Evolutionary conservation across 352 stramenopile genomes (phyloP).

Genomic region (Hyaloperonospora brassicae): DNA sequence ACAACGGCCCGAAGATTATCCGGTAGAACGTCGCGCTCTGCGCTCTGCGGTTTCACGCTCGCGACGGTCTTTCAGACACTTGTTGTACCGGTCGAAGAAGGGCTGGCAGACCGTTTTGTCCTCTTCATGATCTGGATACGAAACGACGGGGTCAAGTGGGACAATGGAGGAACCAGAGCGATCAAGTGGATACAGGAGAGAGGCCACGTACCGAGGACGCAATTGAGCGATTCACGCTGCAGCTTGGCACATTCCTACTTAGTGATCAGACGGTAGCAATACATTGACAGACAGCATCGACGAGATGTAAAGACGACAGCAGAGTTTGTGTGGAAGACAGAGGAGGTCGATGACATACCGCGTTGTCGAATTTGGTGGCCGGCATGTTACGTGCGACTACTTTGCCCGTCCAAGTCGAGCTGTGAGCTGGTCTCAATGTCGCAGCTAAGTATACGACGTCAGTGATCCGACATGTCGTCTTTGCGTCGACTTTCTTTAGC

Average conservation of each 20-base stretch:
- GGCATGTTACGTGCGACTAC: constrained; percentile 3
- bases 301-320: neutral
- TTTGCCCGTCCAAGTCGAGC: too few species aligned
- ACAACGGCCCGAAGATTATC: neutral
- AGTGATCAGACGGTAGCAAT: neutral
- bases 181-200: neutral
- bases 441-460: too few species aligned
- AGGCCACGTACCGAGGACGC: constrained; percentile 38
- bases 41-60: constrained; percentile 33
- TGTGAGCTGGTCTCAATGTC: too few species aligned
- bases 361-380: constrained; percentile 41
- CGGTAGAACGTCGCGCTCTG: constrained; percentile 17
- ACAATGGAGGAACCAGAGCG: too few species aligned
- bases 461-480: too few species aligned
- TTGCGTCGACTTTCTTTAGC: too few species aligned
- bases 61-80: constrained; percentile 49
- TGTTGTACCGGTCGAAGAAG: constrained; percentile 65
- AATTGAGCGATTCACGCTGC: constrained; percentile 64
- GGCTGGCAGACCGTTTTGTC: constrained; percentile 35
- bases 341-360: constrained; percentile 12
- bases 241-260: constrained; percentile 54
- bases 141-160: neutral
- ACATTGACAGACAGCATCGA: neutral
- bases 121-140: constrained; percentile 38
- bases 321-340: neutral